Evolutionary conservation across 1,284 basidiomycete species (phyloP).

Genomic region (Xerocomus nothofagi): DNA sequence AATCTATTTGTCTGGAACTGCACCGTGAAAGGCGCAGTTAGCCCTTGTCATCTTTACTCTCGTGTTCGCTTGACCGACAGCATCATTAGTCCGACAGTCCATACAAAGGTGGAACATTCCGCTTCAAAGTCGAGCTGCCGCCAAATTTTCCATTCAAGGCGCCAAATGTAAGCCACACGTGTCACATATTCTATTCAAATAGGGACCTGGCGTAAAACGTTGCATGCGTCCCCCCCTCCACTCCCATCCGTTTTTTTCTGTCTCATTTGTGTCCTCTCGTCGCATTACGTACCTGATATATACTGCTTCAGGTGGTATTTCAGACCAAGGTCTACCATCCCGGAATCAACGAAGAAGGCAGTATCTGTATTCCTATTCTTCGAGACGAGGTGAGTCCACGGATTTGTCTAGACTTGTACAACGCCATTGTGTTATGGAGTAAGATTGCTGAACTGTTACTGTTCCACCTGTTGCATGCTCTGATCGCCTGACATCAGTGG

Average conservation of each 20-base stretch:
- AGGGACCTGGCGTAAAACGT: slow-evolving; percentile 24
- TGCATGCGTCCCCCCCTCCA: slow-evolving; percentile 12
- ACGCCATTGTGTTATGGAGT: background rate
- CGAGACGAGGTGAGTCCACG: slow-evolving; percentile 71
- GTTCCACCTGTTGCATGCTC: slow-evolving; percentile 1
- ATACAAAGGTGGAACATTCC: slow-evolving; percentile 83
- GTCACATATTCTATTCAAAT: slow-evolving; percentile 1
- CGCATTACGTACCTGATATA: slow-evolving; percentile 27
- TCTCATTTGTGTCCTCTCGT: background rate
- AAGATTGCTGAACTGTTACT: slow-evolving; percentile 1
- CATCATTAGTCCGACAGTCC: slow-evolving; percentile 66
- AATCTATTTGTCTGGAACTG: slow-evolving; percentile 83
- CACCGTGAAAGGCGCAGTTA: slow-evolving; percentile 71
- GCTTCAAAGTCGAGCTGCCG: slow-evolving; percentile 70
- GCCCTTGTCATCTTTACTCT: slow-evolving; percentile 30
- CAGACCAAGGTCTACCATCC: slow-evolving; percentile 91
- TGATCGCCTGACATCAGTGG: slow-evolving; percentile 58
- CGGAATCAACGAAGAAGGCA: slow-evolving; percentile 88
- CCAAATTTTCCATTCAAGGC: slow-evolving; percentile 89
- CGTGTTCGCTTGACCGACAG: slow-evolving; percentile 4
- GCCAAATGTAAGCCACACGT: slow-evolving; percentile 57
- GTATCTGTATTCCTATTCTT: slow-evolving; percentile 78
- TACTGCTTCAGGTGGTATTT: slow-evolving; percentile 67
- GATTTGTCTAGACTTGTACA: slow-evolving; percentile 3
- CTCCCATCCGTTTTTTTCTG: slow-evolving; percentile 6